Base-by-base conservation (phyloP, 345 rosid species). In the Camelina neglecta region DNA sequence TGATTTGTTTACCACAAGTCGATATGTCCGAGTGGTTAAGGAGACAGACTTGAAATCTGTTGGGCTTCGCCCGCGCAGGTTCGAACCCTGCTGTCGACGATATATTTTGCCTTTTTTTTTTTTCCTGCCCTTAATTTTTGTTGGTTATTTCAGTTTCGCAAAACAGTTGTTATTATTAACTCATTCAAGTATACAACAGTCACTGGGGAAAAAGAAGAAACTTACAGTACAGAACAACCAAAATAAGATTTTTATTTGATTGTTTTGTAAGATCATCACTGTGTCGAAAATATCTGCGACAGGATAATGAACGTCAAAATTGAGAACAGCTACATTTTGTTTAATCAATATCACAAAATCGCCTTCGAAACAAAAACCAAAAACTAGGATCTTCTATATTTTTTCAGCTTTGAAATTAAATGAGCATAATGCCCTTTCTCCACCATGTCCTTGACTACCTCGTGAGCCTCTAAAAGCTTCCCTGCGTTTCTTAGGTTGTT, bases 11-110 rank as follows among this genome's bases (percentile, higher is more conserved):
- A 21, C 23, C 23, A 21, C 23, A 21, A 21, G 95, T 90, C 95
- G 89, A 89, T 92, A 92, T 92, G 96, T 92, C 96, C 91, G 95
- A 92, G 96, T 90, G 93, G 93, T 92, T 86, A 92, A 89, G 97
- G 96, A 90, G 97, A 85, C 87, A 89, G 93, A 90, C 95, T 88
- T 88, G 93, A 90, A 89, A 89, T 91, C 89, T 88, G 85, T 86
- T 86, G 89, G 89, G 90, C 79, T 82, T 15, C 70, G 87, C 89
- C 89, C 87, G 86, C 90, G 90, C 89, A 86, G 88, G 87, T 89
- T 89, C 91, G 90, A 89, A 86, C 85, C 93, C 91, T 87, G 86
- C 89, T 87, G 91, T 86, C 88, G 86, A 86, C 89, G 92, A n/a
- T n/a, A 4, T 0, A 0, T 29, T 39, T 8, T 33, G 0, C 0